phyloP scores from a whole-genome alignment of 192 early-diverging fungal species.

The Coemansia sp. region DNA sequence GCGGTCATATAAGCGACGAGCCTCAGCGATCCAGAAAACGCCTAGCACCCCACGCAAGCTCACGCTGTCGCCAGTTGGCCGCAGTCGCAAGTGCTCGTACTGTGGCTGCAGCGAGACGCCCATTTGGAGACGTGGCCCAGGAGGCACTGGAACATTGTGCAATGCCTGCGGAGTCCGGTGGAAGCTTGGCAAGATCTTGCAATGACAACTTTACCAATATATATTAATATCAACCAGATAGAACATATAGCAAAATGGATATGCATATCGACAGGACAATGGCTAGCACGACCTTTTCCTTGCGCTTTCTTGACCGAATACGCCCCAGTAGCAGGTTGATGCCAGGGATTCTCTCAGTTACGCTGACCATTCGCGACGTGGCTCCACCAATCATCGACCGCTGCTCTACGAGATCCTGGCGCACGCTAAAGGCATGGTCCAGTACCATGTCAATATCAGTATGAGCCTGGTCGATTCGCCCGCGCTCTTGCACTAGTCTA shows the following conservation, averaged over 20 bases:
- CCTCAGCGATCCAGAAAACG: not conserved
- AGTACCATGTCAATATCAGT: conserved; percentile 54
- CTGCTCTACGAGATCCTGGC: conserved; percentile 48
- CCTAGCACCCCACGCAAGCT: conserved; percentile 2
- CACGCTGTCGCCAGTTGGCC: not conserved
- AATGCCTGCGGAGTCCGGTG: conserved; percentile 84
- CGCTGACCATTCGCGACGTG: conserved; percentile 34
- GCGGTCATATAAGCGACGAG: conserved; percentile 6
- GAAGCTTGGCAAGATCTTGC: conserved; percentile 77
- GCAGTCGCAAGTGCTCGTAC: conserved; percentile 62
- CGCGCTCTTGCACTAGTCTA: conserved; percentile 42
- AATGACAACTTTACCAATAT: not conserved
- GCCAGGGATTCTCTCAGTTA: conserved; percentile 52
- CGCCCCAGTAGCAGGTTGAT: conserved; percentile 51
- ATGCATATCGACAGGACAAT: conserved; percentile 45
- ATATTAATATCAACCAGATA: conserved; percentile 15
- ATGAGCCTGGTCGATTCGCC: conserved; percentile 49
- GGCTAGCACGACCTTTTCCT: conserved; percentile 51
- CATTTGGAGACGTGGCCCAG: conserved; percentile 78
- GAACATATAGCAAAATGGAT: conserved; percentile 40
- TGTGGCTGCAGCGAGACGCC: conserved; percentile 70
- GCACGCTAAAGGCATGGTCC: conserved; percentile 53
- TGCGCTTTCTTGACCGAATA: conserved; percentile 54
- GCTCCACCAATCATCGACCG: conserved; percentile 29
- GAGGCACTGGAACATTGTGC: conserved; percentile 71